phyloP scores from a whole-genome alignment of 1,284 basidiomycete genomes.

The Tylopilus sp. region DNA sequence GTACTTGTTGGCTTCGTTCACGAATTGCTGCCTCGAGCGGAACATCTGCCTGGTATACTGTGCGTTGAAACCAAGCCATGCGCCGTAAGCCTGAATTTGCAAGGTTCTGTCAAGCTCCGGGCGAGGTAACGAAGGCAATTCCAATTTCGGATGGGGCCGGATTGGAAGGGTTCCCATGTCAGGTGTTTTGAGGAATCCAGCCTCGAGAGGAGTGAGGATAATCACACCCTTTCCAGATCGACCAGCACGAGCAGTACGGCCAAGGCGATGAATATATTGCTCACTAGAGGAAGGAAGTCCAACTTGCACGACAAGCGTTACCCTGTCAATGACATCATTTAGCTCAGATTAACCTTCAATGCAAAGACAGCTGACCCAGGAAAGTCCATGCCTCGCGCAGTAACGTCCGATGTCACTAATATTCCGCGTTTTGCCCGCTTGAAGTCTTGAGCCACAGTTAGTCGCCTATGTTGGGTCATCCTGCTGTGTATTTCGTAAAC shows the following conservation, averaged over 20 bases:
- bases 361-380: constrained; percentile 56
- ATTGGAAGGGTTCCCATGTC: constrained; percentile 45
- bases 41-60: constrained; percentile 38
- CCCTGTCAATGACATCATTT: constrained; percentile 34
- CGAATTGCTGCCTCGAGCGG: constrained; percentile 44
- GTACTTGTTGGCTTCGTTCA: constrained; percentile 44
- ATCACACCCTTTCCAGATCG: constrained; percentile 63
- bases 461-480: constrained; percentile 43
- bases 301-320: constrained; percentile 58
- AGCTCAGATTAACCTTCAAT: constrained; percentile 46
- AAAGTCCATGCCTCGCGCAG: constrained; percentile 87
- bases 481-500: constrained; percentile 49
- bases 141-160: constrained; percentile 24
- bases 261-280: constrained; percentile 89
- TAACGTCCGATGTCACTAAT: constrained; percentile 87
- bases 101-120: constrained; percentile 33
- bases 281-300: constrained; percentile 79
- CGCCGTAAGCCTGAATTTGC: constrained; percentile 53
- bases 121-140: constrained; percentile 26
- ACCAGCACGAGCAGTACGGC: constrained; percentile 84
- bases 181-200: constrained; percentile 47
- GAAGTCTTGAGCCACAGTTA: constrained; percentile 50
- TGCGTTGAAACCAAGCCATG: constrained; percentile 62
- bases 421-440: constrained; percentile 43
- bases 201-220: constrained; percentile 53